phyloP scores from a whole-genome alignment of 306 rosid genomes.

The Cicer yamashitae region DNA sequence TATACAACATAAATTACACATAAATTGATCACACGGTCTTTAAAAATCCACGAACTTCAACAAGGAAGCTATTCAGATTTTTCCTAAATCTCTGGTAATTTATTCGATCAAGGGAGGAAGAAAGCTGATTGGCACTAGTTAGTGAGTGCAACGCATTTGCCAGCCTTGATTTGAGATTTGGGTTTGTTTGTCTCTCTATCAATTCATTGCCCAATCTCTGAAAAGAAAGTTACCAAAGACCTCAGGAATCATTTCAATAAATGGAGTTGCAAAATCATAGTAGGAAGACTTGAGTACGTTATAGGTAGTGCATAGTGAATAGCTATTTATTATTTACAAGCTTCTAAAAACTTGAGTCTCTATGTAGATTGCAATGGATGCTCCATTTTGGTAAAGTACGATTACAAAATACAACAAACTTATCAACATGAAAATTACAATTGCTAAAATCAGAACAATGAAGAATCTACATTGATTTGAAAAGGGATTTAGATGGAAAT shows the following conservation, averaged over 20 bases:
- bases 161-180: conserved; percentile 70
- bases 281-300: conserved; percentile 10
- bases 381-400: conserved; percentile 3
- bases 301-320: neutral
- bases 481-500: conserved; percentile 18
- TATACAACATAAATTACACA: conserved; percentile 37
- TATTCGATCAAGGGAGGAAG: conserved; percentile 77
- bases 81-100: conserved; percentile 89
- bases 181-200: conserved; percentile 75
- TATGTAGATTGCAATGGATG: neutral
- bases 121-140: conserved; percentile 82
- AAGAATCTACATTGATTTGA: neutral
- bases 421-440: neutral
- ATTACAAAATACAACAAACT: neutral
- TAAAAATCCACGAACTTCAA: conserved; percentile 88
- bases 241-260: conserved; percentile 38
- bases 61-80: conserved; percentile 73
- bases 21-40: conserved; percentile 63
- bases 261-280: neutral
- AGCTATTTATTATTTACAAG: neutral
- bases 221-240: conserved; percentile 21
- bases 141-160: conserved; percentile 76
- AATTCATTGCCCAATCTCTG: conserved; percentile 83
- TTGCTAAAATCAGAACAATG: conserved; percentile 3
- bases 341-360: too few relatives aligned